These are phyloP conservation scores for Puccinia horiana DNA, from an alignment of 1,284 basidiomycete genomes.

Conservation along the genomic window DNA sequence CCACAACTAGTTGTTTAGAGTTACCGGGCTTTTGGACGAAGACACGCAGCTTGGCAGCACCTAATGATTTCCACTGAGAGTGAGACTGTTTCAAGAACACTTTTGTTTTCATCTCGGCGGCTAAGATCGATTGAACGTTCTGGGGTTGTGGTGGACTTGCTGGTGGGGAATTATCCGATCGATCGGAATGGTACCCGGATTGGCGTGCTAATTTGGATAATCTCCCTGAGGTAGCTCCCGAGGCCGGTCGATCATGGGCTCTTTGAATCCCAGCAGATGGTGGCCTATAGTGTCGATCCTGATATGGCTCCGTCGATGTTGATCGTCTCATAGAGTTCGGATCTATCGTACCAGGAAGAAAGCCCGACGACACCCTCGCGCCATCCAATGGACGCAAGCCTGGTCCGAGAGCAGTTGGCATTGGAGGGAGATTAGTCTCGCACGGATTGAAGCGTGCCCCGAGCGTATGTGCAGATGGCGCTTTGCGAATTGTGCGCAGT, in stretches of 20 bases:
- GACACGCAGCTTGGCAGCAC: constrained; percentile 82
- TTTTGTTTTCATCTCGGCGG: constrained; percentile 98
- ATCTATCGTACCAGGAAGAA: neutral
- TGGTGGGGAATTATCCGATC: neutral
- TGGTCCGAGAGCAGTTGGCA: neutral
- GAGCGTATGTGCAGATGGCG: constrained; percentile 42
- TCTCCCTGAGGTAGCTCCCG: neutral
- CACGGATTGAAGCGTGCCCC: constrained; percentile 4
- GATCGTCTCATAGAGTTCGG: constrained; percentile 1
- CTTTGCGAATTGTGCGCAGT: constrained; percentile 20
- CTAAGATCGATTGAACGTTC: constrained; percentile 62
- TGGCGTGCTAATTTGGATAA: neutral
- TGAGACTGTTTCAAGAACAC: constrained; percentile 94
- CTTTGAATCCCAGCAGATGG: constrained; percentile 8
- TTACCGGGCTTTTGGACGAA: constrained; percentile 74
- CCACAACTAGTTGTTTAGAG: constrained; percentile 93
- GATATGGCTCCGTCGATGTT: constrained; percentile 34
- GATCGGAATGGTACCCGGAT: constrained; percentile 2
- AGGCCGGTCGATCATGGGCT: neutral
- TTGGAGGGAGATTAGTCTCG: constrained; percentile 6
- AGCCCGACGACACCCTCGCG: neutral
- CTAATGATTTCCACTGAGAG: constrained; percentile 94
- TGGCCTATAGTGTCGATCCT: constrained; percentile 28
- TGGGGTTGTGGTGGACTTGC: neutral
- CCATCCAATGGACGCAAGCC: neutral